Evolutionary conservation across 2,329 filamentous ascomycete genomes (phyloP).

Genomic region (Furcasterigmium sp.): DNA sequence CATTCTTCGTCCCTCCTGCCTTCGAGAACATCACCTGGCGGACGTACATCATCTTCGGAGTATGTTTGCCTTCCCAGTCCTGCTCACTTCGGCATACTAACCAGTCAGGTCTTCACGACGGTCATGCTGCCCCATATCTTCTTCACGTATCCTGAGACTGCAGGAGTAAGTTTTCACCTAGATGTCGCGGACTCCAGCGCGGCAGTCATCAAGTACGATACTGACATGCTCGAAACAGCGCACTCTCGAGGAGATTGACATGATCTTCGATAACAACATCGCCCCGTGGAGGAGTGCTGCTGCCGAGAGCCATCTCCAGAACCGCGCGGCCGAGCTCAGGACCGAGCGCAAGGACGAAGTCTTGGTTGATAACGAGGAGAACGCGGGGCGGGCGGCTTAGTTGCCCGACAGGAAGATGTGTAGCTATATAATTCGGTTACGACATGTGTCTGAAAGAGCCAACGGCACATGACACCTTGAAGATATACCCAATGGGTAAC

Average conservation of each 20-base stretch:
- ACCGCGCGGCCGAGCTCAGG: neutral
- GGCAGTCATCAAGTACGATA: neutral
- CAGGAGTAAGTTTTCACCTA: neutral
- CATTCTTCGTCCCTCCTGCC: slow-evolving; percentile 38
- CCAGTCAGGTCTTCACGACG: neutral
- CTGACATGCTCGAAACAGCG: neutral
- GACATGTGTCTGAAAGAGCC: too few species aligned
- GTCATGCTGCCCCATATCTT: neutral
- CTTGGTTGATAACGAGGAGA: too few species aligned
- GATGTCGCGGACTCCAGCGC: too few species aligned
- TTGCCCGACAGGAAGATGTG: too few species aligned
- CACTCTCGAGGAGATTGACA: slow-evolving; percentile 3
- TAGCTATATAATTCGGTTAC: too few species aligned
- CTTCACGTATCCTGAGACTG: slow-evolving; percentile 1
- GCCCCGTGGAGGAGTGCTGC: neutral
- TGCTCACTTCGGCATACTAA: neutral
- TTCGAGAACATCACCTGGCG: neutral
- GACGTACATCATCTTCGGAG: neutral
- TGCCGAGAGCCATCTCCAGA: neutral
- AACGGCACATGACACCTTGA: too few species aligned
- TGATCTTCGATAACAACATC: slow-evolving; percentile 2
- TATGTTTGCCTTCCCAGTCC: neutral
- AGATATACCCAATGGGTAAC: too few species aligned
- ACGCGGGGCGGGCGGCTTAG: too few species aligned
- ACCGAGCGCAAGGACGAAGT: neutral